Conservation (phyloP, 306 rosid genomes). For the Trifolium repens region DNA sequence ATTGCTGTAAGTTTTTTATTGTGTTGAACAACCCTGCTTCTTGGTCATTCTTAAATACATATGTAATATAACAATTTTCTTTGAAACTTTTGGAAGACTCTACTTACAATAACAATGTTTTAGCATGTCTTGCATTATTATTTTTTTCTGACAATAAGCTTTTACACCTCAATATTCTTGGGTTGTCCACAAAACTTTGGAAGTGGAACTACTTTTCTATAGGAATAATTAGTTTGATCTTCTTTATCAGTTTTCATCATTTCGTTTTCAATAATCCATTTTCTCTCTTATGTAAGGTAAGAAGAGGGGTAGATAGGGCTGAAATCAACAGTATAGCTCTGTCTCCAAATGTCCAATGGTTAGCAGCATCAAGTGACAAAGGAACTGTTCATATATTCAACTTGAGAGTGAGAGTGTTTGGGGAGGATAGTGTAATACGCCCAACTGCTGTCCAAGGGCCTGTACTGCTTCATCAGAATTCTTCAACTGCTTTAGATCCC, state of each 20-base stretch:
- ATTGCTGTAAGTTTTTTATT: not conserved
- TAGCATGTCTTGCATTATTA: not conserved
- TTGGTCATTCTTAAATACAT: not conserved
- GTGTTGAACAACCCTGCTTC: not conserved
- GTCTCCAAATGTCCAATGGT: constrained; percentile 89
- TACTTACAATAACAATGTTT: not conserved
- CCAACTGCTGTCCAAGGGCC: constrained; percentile 58
- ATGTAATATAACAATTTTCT: not conserved
- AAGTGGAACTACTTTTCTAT: not conserved
- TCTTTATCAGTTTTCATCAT: constrained; percentile 1
- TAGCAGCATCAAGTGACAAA: constrained; percentile 94
- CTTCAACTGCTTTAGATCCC: constrained; percentile 78
- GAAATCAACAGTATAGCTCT: constrained; percentile 84
- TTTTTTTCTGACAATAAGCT: not conserved
- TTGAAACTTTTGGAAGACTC: not conserved
- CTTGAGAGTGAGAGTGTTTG: constrained; percentile 81
- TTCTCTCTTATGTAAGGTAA: constrained; percentile 60
- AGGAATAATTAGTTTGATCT: constrained; percentile 29
- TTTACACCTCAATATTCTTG: not conserved
- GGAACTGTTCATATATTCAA: constrained; percentile 92
- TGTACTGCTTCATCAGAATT: constrained; percentile 66
- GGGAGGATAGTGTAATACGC: constrained; percentile 58
- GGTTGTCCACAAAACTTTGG: not conserved
- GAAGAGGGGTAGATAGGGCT: constrained; percentile 94
- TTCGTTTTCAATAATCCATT: not conserved